Percentiles rank a stretch among this genome's conserved stretches.
Evolutionary conservation across 2,329 filamentous ascomycete genomes (phyloP).

Genomic region (Aciculosporium take): DNA sequence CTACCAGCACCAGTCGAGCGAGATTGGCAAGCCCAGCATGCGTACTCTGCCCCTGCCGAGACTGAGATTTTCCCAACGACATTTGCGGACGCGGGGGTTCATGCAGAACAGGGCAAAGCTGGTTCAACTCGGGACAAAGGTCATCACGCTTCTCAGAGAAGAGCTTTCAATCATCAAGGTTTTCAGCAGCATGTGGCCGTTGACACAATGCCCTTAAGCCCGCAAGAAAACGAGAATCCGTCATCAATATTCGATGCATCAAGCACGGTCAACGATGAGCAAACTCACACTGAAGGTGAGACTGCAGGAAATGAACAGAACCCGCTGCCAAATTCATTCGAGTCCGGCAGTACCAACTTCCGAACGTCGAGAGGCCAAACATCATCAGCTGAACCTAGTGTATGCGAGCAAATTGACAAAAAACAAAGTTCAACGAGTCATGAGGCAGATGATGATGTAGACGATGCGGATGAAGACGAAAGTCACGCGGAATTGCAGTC

Average conservation of each 20-base stretch:
- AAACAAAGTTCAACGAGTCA: constrained; percentile 23
- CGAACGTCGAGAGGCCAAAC: constrained; percentile 9
- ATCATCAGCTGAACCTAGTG: constrained; percentile 19
- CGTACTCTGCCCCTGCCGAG: constrained; percentile 32
- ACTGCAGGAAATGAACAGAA: neutral
- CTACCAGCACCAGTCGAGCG: constrained; percentile 37
- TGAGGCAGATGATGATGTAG: constrained; percentile 36
- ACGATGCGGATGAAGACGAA: constrained; percentile 45
- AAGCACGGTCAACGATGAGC: neutral
- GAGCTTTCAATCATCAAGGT: neutral
- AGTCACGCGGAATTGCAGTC: constrained; percentile 18
- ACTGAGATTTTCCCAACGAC: constrained; percentile 30
- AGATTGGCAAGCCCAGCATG: constrained; percentile 43
- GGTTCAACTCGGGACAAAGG: neutral
- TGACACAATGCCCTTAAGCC: neutral
- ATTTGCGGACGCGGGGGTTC: constrained; percentile 21
- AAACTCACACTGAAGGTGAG: neutral
- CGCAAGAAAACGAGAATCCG: neutral
- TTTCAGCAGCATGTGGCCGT: neutral
- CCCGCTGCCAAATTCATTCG: neutral
- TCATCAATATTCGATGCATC: neutral
- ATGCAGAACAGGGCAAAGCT: neutral
- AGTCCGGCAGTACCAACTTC: neutral
- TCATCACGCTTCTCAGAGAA: neutral
- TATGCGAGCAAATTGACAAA: constrained; percentile 24